Evolutionary conservation across 1,284 basidiomycete genomes (phyloP), one percentile per base, ranked within the genome.

Genomic region (Trichosporon sp.): DNA sequence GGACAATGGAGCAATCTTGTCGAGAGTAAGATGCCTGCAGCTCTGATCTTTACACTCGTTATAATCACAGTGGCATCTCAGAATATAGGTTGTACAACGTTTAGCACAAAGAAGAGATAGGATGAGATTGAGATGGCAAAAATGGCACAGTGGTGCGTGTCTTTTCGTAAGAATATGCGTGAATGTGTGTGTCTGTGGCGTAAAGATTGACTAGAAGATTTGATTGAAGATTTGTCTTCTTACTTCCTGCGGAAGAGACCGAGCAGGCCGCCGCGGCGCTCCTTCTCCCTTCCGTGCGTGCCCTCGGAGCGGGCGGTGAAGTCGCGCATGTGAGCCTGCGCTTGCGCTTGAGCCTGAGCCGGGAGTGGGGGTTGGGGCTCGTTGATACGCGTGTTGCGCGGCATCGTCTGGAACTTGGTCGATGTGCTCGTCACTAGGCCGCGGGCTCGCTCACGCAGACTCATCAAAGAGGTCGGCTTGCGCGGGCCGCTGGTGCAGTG

Each of bases 381-480:
- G 49, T 16, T n/a, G 23, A 29, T 31, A 19, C 21, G 34, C 7
- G 59, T 19, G 13, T 27, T 31, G 52, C 56, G 56, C 33, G 56
- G 56, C 56, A 57, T 27, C 14, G 56, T 57, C 56, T 57, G 31
- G 31, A 57, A 57, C 56, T 33, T 54, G 27, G 49, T 54, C 49
- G 49, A 54, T 13, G 49, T 54, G 16, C 58, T 57, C 14, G 23
- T 31, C 11, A 77, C 57, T 27, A 76, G 62, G 2, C 70, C 66
- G 44, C 72, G 58, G 0, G 76, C 76, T 31, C 67, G 60, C 16
- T 79, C 76, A 21, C 78, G 69, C 6, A 79, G 68, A 6, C 67
- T 70, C 2, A 71, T 70, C 69, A 75, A 76, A 2, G 70, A 72
- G 6, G 66, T 69, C 3, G 74, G 71, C 64, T 78, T 77, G 62